These are phyloP conservation scores for Dalbergia cochinchinensis DNA, from an alignment of 306 rosid genomes.

Conservation along the genomic window DNA sequence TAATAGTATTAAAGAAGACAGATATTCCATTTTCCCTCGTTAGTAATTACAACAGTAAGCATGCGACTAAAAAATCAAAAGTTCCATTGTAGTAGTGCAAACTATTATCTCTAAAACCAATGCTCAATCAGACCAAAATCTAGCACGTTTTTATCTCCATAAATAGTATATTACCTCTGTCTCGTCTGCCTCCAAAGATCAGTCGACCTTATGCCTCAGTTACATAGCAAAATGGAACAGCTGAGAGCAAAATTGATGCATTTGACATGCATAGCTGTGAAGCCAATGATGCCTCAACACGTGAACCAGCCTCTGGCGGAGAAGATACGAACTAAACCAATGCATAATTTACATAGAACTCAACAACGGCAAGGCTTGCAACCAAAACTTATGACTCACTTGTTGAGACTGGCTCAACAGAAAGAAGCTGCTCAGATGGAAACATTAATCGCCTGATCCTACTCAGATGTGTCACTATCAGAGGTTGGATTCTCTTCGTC, in stretches of 20 bases:
- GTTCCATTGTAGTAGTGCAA: neutral
- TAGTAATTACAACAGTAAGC: neutral
- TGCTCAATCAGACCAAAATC: slow-evolving; percentile 31
- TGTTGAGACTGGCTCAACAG: slow-evolving; percentile 19
- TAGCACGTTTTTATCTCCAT: neutral
- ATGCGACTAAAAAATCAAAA: slow-evolving; percentile 8
- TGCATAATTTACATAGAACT: neutral
- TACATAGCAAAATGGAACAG: neutral
- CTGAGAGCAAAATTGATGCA: slow-evolving; percentile 28
- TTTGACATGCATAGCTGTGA: neutral
- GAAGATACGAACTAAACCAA: neutral
- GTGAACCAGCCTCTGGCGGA: neutral
- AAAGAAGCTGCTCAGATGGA: slow-evolving; percentile 33
- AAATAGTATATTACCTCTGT: neutral
- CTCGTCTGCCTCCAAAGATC: neutral
- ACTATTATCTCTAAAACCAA: neutral
- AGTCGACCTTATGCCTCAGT: neutral
- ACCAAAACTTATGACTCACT: slow-evolving; percentile 36
- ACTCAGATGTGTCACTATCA: slow-evolving; percentile 40
- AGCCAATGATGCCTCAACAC: slow-evolving; percentile 2
- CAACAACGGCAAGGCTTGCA: neutral
- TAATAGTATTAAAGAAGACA: neutral
- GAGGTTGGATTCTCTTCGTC: neutral
- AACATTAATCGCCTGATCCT: slow-evolving; percentile 23
- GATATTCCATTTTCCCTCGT: neutral